These are phyloP conservation scores for Pelargonium australe DNA, from an alignment of 441 rosid species.

Conservation along the genomic window DNA sequence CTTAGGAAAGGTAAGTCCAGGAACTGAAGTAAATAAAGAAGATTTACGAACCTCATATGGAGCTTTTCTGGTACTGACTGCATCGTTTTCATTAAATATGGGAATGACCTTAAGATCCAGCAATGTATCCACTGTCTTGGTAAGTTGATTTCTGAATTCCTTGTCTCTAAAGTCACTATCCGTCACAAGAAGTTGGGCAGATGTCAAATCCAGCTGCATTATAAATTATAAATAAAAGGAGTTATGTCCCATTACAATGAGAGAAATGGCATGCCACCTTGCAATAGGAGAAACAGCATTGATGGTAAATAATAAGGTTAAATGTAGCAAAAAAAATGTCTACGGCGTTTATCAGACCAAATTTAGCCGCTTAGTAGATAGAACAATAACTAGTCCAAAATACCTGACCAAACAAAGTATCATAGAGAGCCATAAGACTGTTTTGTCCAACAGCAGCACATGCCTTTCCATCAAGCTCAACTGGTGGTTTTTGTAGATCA, in stretches of 20 bases:
- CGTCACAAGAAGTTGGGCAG: slow-evolving; percentile 94
- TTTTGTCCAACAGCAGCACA: slow-evolving; percentile 99
- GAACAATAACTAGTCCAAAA: slow-evolving; percentile 7
- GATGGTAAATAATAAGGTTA: not conserved
- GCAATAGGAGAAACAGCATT: not conserved
- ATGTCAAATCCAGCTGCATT: slow-evolving; percentile 82
- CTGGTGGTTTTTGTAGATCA: slow-evolving; percentile 90
- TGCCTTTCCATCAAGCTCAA: slow-evolving; percentile 90
- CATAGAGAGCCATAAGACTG: slow-evolving; percentile 91
- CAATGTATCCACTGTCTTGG: slow-evolving; percentile 67
- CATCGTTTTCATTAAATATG: slow-evolving; percentile 95
- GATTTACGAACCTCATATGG: slow-evolving; percentile 73
- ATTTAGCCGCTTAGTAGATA: not conserved
- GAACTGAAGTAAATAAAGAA: slow-evolving; percentile 13
- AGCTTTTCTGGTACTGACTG: slow-evolving; percentile 89
- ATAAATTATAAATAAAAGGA: not conserved
- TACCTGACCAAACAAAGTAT: slow-evolving; percentile 83
- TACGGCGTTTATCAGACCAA: not conserved
- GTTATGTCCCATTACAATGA: not conserved
- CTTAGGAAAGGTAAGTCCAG: not conserved
- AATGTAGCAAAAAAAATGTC: not conserved
- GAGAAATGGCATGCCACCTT: not conserved
- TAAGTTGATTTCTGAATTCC: slow-evolving; percentile 76
- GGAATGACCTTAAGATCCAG: slow-evolving; percentile 69
- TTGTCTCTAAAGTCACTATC: slow-evolving; percentile 76